Base-by-base conservation (phyloP, 345 rosid genomes). In the Heritiera fomes region DNA sequence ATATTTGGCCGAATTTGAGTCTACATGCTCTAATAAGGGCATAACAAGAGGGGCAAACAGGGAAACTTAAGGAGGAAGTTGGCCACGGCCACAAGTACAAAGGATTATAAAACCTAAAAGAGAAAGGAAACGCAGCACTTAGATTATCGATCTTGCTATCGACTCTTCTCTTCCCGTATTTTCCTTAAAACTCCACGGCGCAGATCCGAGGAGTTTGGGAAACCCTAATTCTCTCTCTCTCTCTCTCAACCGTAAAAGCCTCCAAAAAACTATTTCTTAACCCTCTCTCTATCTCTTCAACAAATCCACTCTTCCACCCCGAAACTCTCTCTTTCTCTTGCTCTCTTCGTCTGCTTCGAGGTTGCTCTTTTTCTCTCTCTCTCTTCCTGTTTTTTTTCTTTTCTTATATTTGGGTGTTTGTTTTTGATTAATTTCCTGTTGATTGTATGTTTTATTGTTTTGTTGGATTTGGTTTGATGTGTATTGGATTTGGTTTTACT, bases 131-230 rank as follows among this genome's bases (percentile, higher is more conserved):
- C 52, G 40, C 52, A 70, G 74, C 18, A 45, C 28, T 40, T 34
- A 14, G 34, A 23, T 65, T 43, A 0, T 8, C 6, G 43, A 6
- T 6, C 0, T 14, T 72, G 75, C 75, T 72, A 23, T 7, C 75
- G 4, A 5, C n/a, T 1, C 6, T 5, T 13, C 58, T 0, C 58
- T 13, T 15, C 17, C 13, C 17, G 0, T 14, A 11, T 23, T 28
- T 18, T 9, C 20, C 55, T 52, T 18, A n/a, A 69, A 80, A 87
- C 98, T 91, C 94, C 93, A 87, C 91, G 94, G 94, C 88, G 88
- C 88, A 92, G 95, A 92, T 92, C 98, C 91, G 89, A 91, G 93
- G 95, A 94, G 98, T 92, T 90, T 88, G 92, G 90, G 86, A 87
- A 86, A 83, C 86, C 86, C 58, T 79, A 61, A 71, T 18, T 69